These are phyloP conservation scores for Pseudocercospora musae DNA, from an alignment of 2,329 filamentous ascomycete genomes.

Conservation along the genomic window DNA sequence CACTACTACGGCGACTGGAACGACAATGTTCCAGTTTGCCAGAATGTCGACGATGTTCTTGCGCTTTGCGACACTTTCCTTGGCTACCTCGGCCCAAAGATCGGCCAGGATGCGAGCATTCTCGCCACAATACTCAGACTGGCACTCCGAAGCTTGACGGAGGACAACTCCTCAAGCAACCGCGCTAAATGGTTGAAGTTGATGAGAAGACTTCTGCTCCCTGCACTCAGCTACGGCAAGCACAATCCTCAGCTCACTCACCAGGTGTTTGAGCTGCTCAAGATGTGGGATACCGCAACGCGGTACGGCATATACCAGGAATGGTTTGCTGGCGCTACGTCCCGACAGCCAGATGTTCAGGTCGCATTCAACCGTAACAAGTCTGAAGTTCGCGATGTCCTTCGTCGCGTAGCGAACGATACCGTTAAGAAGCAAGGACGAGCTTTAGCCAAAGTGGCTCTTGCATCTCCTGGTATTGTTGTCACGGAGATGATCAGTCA, in stretches of 20 bases:
- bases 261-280: constrained; percentile 80
- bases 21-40: constrained; percentile 88
- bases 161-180: constrained; percentile 70
- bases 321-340: constrained; percentile 77
- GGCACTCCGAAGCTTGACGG: constrained; percentile 68
- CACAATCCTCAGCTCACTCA: constrained; percentile 81
- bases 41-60: constrained; percentile 86
- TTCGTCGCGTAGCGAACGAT: constrained; percentile 85
- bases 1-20: constrained; percentile 99
- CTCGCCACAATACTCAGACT: constrained; percentile 83
- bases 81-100: constrained; percentile 81
- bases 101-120: constrained; percentile 76
- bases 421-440: constrained; percentile 85
- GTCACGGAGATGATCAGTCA: constrained; percentile 86
- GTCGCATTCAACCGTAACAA: constrained; percentile 72
- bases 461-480: constrained; percentile 84
- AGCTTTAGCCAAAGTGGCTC: constrained; percentile 85
- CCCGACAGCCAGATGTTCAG: constrained; percentile 72
- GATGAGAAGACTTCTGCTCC: constrained; percentile 78
- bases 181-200: constrained; percentile 77
- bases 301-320: constrained; percentile 90
- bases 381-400: constrained; percentile 75
- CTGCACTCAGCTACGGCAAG: constrained; percentile 80
- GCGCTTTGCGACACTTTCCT: constrained; percentile 79
- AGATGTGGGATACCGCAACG: constrained; percentile 69